Base-by-base conservation (phyloP, 2,329 filamentous ascomycete genomes). In the Monilinia laxa region DNA sequence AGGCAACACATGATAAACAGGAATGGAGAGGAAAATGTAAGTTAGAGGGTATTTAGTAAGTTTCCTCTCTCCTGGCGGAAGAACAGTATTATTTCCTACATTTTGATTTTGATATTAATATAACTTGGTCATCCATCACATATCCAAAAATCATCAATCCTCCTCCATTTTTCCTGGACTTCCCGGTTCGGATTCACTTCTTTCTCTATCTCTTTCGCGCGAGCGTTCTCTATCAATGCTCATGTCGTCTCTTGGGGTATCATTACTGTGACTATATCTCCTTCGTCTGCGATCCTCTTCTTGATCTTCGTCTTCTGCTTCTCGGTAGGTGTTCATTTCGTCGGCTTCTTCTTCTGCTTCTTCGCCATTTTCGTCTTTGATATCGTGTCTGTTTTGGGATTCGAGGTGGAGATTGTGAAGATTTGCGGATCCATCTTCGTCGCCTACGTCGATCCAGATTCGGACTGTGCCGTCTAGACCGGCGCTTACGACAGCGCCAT, bases 391-490 rank as follows among this genome's bases (percentile, higher is more conserved):
- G 6, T 1, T 31, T 18, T 57, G 35, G n/a, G 68, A 57, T 40
- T 70, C 66, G 0, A 68, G 63, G 42, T 72, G 68, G 49, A 72
- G n/a, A 7, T 56, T 64, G 52, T 70, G 62, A 20, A 72, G 62
- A 28, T 66, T 62, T 38, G 58, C 57, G 40, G 67, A 54, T 23
- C 49, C 66, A 42, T 68, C 68, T n/a, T 74, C 71, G 40, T 72
- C 71, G 2, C 73, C 71, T 23, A 76, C 73, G 70, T 84, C 81
- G 64, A 82, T 81, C 86, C 87, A 90, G 7, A 90, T 78, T 65
- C 83, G 82, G 25, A 90, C 81, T 2, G 84, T 87, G 69, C 81
- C 81, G 74, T 90, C 88, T 51, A 87, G 69, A 0, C 88, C 85
- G 66, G 85, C 87, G 70, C 86, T 90, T 6, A 84, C 87, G 53